A percentile compares a stretch with the other conserved stretches of the same genome.
Evolutionary conservation across 371 early-diverging fungal genomes (phyloP).

Genomic region (Mucor sp.): DNA sequence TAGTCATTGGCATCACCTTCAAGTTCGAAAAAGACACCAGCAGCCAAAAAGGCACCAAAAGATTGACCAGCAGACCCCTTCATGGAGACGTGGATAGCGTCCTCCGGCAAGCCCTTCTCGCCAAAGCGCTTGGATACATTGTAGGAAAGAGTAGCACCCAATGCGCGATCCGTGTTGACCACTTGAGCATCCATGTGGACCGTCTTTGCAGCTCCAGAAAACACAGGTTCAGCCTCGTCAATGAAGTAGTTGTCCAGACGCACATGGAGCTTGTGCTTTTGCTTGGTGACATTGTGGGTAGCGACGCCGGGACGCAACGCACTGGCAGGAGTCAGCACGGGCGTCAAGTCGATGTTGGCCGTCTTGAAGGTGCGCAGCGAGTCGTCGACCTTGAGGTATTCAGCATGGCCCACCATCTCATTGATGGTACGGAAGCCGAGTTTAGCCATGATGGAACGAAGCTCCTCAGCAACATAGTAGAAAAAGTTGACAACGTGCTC

Average conservation of each 20-base stretch:
- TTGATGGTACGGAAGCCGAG: constrained; percentile 90
- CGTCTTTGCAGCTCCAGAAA: constrained; percentile 54
- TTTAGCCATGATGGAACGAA: constrained; percentile 88
- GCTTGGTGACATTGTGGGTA: constrained; percentile 75
- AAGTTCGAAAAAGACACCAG: constrained; percentile 87
- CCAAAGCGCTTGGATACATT: constrained; percentile 82
- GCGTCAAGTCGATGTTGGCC: constrained; percentile 78
- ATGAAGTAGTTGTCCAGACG: constrained; percentile 86
- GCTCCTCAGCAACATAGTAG: constrained; percentile 94
- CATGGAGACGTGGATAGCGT: constrained; percentile 81
- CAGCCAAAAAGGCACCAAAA: constrained; percentile 92
- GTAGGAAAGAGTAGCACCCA: constrained; percentile 91
- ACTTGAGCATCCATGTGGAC: constrained; percentile 68
- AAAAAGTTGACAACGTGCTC: constrained; percentile 98
- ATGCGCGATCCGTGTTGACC: constrained; percentile 93
- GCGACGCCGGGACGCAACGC: constrained; percentile 86
- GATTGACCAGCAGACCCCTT: constrained; percentile 96
- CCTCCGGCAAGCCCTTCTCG: constrained; percentile 82
- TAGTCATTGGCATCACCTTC: constrained; percentile 98
- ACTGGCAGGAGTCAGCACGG: constrained; percentile 87
- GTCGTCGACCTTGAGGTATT: constrained; percentile 77
- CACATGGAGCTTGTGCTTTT: constrained; percentile 83
- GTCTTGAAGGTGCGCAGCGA: constrained; percentile 81
- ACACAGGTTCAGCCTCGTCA: constrained; percentile 74
- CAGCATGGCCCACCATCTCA: constrained; percentile 95